These are phyloP conservation scores for Aphanocladium album DNA, from an alignment of 2,329 filamentous ascomycete species.

Conservation along the genomic window DNA sequence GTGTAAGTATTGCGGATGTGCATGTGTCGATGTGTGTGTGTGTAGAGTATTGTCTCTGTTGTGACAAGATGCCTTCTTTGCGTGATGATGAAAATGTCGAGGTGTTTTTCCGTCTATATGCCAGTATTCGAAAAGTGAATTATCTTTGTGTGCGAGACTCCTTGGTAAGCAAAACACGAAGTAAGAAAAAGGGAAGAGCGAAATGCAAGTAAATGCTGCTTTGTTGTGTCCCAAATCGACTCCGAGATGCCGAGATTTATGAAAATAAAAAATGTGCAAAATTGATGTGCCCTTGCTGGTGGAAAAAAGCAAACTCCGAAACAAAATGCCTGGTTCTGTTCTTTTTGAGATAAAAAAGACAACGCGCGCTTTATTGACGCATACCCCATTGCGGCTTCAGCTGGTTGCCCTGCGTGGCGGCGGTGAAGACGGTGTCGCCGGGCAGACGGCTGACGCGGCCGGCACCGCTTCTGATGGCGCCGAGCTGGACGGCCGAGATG, in stretches of 20 bases:
- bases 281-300: conserved; percentile 5
- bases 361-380: conserved; percentile 32
- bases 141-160: not conserved
- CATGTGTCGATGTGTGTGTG: not conserved
- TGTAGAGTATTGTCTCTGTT: conserved; percentile 8
- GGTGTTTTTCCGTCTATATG: conserved; percentile 13
- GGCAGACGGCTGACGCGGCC: conserved; percentile 84
- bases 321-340: conserved; percentile 4
- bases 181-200: not conserved
- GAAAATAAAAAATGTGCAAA: conserved; percentile 6
- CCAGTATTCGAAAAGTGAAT: not conserved
- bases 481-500: conserved; percentile 64
- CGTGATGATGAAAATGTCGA: not conserved
- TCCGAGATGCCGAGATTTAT: conserved; percentile 10
- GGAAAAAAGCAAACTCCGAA: conserved; percentile 4
- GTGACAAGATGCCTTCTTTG: conserved; percentile 5
- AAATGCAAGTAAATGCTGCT: conserved; percentile 10
- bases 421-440: conserved; percentile 73
- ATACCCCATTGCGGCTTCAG: conserved; percentile 58
- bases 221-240: conserved; percentile 3
- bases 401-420: conserved; percentile 57
- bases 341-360: not conserved
- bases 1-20: conserved; percentile 6
- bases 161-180: not conserved
- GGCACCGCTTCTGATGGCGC: conserved; percentile 73